Evolutionary conservation across 257 asterid species (phyloP), one percentile per base, ranked within the genome.

Genomic region (Nicotiana tabacum): DNA sequence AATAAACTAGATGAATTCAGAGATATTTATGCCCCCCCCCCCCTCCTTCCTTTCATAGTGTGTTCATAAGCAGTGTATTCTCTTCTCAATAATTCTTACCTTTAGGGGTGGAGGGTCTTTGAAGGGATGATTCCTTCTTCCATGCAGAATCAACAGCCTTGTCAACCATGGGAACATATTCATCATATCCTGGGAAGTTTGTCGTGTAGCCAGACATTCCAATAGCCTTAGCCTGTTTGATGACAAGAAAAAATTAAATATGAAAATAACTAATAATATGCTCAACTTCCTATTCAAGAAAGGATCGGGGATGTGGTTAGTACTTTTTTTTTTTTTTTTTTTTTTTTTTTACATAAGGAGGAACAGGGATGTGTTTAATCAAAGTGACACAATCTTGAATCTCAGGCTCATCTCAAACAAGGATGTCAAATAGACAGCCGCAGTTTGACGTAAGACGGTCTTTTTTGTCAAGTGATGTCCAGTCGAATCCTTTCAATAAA

Each of bases 121-220:
- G 95, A 58, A 90, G 85, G 82, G 94, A 82, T 9, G 89, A 60
- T 76, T 84, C 92, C 90, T 90, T 94, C 92, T 93, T 93, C 97
- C 94, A 92, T 60, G 90, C 94, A 84, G 95, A 84, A 89, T 93
- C 99, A 80, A 96, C 99, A 69, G 96, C 98, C 90, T 96, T 96
- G 90, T 96, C 99, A 27, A 96, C 99, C 99, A 96, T 95, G 24
- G 99, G 99, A 79, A 96, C 98, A 89, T 92, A 96, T 85, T 96
- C 99, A 61, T 96, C 99, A 85, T 94, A 95, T 78, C 97, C 98
- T 46, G 93, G 84, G 84, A 88, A 89, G 78, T 86, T 89, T 82
- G 88, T 88, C 32, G 84, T 81, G 77, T 86, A 86, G 83, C 90
- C 88, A 84, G 93, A 84, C 58, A 88, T 82, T 87, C 97, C 98